A percentile compares a stretch with the other conserved stretches of the same genome.
These are phyloP conservation scores for Arthrobotrys conoides DNA, from an alignment of 2,329 filamentous ascomycete genomes.

Conservation along the genomic window DNA sequence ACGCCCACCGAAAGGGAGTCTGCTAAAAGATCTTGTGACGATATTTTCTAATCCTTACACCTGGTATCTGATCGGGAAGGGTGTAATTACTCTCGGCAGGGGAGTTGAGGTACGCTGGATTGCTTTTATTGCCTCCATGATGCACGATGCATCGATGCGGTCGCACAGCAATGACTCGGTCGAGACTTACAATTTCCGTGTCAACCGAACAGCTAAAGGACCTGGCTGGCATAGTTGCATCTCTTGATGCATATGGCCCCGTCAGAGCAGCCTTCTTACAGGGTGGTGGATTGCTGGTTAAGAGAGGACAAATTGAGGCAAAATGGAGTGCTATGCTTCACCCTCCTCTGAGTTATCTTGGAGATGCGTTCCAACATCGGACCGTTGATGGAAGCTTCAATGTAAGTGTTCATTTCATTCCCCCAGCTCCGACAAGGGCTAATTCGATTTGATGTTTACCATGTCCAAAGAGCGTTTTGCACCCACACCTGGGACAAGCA, in stretches of 20 bases:
- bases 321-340: constrained; percentile 59
- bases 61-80: constrained; percentile 43
- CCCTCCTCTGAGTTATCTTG: constrained; percentile 54
- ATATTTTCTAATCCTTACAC: constrained; percentile 35
- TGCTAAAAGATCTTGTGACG: constrained; percentile 35
- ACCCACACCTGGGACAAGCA: constrained; percentile 76
- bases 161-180: not conserved
- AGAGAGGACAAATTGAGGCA: constrained; percentile 43
- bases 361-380: constrained; percentile 52
- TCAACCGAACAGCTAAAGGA: constrained; percentile 21
- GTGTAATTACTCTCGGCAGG: constrained; percentile 38
- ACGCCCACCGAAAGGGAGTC: constrained; percentile 36
- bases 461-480: constrained; percentile 72
- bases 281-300: constrained; percentile 35
- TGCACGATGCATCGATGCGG: not conserved
- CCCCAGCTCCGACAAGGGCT: constrained; percentile 53
- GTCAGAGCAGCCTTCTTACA: constrained; percentile 49
- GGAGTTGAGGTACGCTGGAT: constrained; percentile 28
- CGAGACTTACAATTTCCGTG: not conserved
- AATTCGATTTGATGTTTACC: constrained; percentile 64
- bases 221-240: constrained; percentile 37
- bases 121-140: not conserved
- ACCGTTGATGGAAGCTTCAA: constrained; percentile 56
- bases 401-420: constrained; percentile 19
- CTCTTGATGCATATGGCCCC: constrained; percentile 50